These are phyloP conservation scores for Teratosphaeria nubilosa DNA, from an alignment of 2,329 filamentous ascomycete species.

Conservation along the genomic window DNA sequence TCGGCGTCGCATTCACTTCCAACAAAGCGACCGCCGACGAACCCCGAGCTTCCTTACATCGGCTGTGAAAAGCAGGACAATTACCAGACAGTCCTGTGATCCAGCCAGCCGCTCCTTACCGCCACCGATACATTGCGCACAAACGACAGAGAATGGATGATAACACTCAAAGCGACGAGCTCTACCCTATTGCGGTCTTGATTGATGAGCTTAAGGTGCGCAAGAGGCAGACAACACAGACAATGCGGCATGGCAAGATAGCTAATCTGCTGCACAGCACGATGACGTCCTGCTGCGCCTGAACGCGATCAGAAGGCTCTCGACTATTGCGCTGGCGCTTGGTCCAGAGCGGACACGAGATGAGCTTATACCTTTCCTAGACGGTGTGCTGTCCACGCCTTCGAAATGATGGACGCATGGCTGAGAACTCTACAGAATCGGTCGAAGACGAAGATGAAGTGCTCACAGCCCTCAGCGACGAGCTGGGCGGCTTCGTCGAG, in stretches of 20 bases:
- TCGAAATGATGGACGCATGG: neutral
- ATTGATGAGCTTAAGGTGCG: conserved; percentile 98
- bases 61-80: conserved; percentile 1
- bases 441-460: conserved; percentile 99
- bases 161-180: conserved; percentile 88
- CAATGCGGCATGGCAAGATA: neutral
- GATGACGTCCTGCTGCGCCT: conserved; percentile 96
- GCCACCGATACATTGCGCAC: neutral
- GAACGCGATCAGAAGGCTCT: conserved; percentile 96
- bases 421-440: conserved; percentile 57
- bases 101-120: neutral
- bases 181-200: conserved; percentile 98
- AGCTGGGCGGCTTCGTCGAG: conserved; percentile 92
- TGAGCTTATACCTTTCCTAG: conserved; percentile 96
- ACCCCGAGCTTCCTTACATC: neutral
- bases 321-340: conserved; percentile 92
- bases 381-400: conserved; percentile 57
- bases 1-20: neutral
- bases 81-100: neutral
- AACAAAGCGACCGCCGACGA: neutral
- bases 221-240: conserved; percentile 3
- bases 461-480: conserved; percentile 89
- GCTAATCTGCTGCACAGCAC: conserved; percentile 50
- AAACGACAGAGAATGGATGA: conserved; percentile 60
- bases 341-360: conserved; percentile 94